These are phyloP conservation scores for Lipomyces spencermartinsiae DNA, from an alignment of 805 yeast species.

Conservation along the genomic window DNA sequence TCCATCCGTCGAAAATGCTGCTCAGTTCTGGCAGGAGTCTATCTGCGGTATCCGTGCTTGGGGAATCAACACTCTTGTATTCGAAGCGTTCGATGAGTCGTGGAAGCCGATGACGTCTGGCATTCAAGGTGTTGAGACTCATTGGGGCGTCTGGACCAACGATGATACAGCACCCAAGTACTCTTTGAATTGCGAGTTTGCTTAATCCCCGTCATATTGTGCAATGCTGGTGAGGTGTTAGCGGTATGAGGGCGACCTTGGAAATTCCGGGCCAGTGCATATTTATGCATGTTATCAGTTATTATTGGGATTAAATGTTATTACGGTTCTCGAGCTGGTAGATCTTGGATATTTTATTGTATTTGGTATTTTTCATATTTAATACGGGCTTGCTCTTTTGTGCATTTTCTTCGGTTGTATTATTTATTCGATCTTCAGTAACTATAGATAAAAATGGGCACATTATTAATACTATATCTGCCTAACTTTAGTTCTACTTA, in stretches of 20 bases:
- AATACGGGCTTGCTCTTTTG: no score
- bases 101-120: conserved; percentile 96
- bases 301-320: conserved; percentile 3
- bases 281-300: no score
- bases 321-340: no score
- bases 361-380: no score
- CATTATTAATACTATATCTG: not conserved
- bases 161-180: conserved; percentile 40
- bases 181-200: conserved; percentile 24
- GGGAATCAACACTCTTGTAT: conserved; percentile 91
- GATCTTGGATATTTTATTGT: no score
- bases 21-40: conserved; percentile 82
- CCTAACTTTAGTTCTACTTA: no score
- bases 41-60: conserved; percentile 93
- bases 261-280: not conserved
- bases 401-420: not conserved
- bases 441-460: not conserved
- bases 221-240: not conserved
- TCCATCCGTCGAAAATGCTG: conserved; percentile 78
- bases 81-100: conserved; percentile 94
- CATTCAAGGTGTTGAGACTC: conserved; percentile 77
- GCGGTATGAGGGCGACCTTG: not conserved
- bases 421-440: not conserved
- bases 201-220: not conserved
- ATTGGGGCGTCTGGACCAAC: conserved; percentile 88